Evolutionary conservation across 2,329 filamentous ascomycete species (phyloP).

Genomic region (Coleophoma cylindrospora): DNA sequence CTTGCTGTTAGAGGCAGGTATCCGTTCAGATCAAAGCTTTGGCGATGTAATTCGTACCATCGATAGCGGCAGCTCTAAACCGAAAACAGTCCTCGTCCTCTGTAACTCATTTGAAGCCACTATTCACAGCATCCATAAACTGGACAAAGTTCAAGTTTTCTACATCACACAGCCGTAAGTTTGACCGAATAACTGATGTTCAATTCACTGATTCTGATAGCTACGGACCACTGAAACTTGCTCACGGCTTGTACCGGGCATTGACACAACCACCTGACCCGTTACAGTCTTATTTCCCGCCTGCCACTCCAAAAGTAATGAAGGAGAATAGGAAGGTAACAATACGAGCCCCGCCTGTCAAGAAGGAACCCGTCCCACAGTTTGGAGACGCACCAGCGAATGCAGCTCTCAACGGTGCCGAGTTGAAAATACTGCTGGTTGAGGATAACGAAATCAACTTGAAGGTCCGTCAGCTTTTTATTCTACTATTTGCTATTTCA

Average conservation of each 20-base stretch:
- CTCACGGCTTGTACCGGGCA: neutral
- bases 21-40: too few relatives aligned
- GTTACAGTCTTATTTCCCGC: neutral
- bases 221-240: neutral
- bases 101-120: constrained; percentile 15
- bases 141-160: constrained; percentile 17
- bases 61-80: neutral
- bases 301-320: neutral
- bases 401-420: constrained; percentile 2
- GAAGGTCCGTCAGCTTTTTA: neutral
- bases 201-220: too few relatives aligned
- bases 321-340: neutral
- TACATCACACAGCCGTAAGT: constrained; percentile 24
- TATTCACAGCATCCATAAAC: constrained; percentile 9
- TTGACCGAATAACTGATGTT: too few relatives aligned
- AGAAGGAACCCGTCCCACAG: neutral
- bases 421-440: constrained; percentile 28
- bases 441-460: constrained; percentile 38
- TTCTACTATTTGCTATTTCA: neutral
- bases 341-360: neutral
- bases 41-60: too few relatives aligned
- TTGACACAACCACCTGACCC: neutral
- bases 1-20: constrained; percentile 21
- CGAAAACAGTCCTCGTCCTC: constrained; percentile 16
- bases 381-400: neutral